Evolutionary conservation across 768 basidiomycete species (phyloP).

Genomic region (Asterophora parasitica): DNA sequence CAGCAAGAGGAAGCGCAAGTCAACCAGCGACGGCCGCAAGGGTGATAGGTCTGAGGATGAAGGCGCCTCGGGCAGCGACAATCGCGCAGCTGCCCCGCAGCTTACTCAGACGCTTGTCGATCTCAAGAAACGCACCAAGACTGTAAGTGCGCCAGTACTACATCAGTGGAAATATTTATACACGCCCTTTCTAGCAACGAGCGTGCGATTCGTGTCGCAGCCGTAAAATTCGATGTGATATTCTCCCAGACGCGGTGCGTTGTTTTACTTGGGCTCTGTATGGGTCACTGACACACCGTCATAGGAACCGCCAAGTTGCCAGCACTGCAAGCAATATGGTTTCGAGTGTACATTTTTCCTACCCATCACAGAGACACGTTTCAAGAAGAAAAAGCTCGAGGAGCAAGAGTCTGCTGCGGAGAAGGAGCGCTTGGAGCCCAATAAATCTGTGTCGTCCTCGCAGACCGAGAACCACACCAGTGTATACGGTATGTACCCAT

Average conservation of each 20-base stretch:
- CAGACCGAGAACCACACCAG: conserved; percentile 42
- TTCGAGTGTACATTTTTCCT: conserved; percentile 97
- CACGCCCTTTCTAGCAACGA: conserved; percentile 39
- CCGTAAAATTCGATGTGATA: conserved; percentile 93
- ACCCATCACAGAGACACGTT: conserved; percentile 97
- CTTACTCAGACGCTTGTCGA: conserved; percentile 39
- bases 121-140: conserved; percentile 87
- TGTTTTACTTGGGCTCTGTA: neutral
- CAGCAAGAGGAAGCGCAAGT: conserved; percentile 64
- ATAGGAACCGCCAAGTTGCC: conserved; percentile 73
- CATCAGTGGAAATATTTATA: neutral
- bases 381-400: conserved; percentile 92
- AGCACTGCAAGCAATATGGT: conserved; percentile 91
- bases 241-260: conserved; percentile 58
- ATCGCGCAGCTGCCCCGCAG: conserved; percentile 23
- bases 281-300: conserved; percentile 1
- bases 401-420: conserved; percentile 46
- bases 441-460: conserved; percentile 34
- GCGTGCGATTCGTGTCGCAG: conserved; percentile 90
- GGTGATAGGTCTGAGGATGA: conserved; percentile 54
- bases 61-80: conserved; percentile 45
- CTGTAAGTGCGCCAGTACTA: conserved; percentile 36
- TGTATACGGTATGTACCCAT: conserved; percentile 51
- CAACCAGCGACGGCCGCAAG: conserved; percentile 31
- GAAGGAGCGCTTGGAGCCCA: conserved; percentile 33